Evolutionary conservation across 805 yeast genomes (phyloP).

Genomic region (Saturnispora sanitii): DNA sequence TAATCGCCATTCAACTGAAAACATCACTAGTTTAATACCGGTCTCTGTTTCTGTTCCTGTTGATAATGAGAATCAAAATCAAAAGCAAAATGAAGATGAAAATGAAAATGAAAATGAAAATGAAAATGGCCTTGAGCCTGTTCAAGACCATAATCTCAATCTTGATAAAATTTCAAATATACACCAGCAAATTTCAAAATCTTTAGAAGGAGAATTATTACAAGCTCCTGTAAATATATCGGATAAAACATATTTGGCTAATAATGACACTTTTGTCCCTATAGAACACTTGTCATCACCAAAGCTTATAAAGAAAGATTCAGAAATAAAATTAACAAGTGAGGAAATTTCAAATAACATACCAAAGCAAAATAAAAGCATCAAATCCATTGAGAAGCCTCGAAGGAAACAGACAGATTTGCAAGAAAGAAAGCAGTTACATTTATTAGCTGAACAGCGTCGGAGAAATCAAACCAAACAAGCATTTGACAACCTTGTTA

Average conservation of each 20-base stretch:
- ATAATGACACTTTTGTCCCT: background rate
- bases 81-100: too few relatives aligned
- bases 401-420: background rate
- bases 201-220: too few relatives aligned
- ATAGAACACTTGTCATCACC: too few relatives aligned
- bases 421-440: slow-evolving; percentile 24
- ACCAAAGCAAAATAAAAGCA: background rate
- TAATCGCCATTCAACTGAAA: background rate
- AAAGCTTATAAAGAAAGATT: background rate
- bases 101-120: too few relatives aligned
- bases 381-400: too few relatives aligned
- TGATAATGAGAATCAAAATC: too few relatives aligned
- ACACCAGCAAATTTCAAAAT: too few relatives aligned
- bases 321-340: too few relatives aligned
- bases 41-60: background rate
- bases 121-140: too few relatives aligned
- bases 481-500: slow-evolving; percentile 28
- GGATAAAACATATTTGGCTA: background rate
- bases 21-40: background rate
- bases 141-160: too few relatives aligned
- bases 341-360: background rate
- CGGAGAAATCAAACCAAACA: slow-evolving; percentile 29
- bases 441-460: slow-evolving; percentile 31
- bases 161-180: too few relatives aligned
- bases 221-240: too few relatives aligned